Evolutionary conservation across 495 filamentous ascomycete genomes (phyloP).

Genomic region (Aspergillus homomorphus): DNA sequence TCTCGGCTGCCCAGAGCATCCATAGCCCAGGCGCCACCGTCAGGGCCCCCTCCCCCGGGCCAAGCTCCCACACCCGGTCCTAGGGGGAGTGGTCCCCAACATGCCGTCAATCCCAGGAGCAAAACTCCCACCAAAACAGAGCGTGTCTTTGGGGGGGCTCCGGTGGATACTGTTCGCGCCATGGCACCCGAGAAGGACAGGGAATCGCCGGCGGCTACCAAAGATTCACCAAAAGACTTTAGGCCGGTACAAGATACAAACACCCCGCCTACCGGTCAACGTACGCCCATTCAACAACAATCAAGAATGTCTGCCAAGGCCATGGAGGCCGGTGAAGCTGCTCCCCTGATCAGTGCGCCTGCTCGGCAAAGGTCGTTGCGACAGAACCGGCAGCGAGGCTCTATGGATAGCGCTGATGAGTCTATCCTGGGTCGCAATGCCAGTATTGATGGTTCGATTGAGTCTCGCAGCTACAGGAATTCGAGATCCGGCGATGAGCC

Average conservation of each 20-base stretch:
- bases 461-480: slow-evolving; percentile 39
- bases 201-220: slow-evolving; percentile 54
- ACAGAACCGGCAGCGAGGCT: slow-evolving; percentile 40
- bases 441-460: slow-evolving; percentile 45
- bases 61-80: slow-evolving; percentile 82
- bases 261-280: slow-evolving; percentile 53
- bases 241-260: slow-evolving; percentile 31
- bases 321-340: slow-evolving; percentile 50
- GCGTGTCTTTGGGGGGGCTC: slow-evolving; percentile 44
- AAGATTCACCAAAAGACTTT: slow-evolving; percentile 47
- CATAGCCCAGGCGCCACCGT: slow-evolving; percentile 60
- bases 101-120: slow-evolving; percentile 45
- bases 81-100: slow-evolving; percentile 41
- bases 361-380: slow-evolving; percentile 45
- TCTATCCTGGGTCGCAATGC: slow-evolving; percentile 41
- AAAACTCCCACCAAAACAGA: slow-evolving; percentile 58
- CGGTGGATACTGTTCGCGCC: slow-evolving; percentile 49
- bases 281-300: slow-evolving; percentile 57
- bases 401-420: slow-evolving; percentile 46
- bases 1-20: slow-evolving; percentile 70
- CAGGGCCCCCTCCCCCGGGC: slow-evolving; percentile 82
- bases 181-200: slow-evolving; percentile 46
- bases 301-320: slow-evolving; percentile 41
- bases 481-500: slow-evolving; percentile 44
- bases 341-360: slow-evolving; percentile 42